Conservation (phyloP, 495 filamentous ascomycete genomes). For the Talaromyces proteolyticus region DNA sequence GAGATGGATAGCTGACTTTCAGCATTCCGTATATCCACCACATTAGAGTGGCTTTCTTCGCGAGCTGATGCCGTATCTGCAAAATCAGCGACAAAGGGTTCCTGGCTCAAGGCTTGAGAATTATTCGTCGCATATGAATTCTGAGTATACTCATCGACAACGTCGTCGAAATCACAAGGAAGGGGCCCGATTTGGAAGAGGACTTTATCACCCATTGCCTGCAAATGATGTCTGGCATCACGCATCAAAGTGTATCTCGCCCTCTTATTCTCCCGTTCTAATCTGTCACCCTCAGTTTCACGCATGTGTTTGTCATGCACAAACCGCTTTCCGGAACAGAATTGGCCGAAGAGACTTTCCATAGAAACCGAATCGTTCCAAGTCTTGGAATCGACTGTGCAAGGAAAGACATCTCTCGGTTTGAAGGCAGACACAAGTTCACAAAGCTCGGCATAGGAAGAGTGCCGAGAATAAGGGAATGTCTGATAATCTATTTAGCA, state of each 20-base stretch:
- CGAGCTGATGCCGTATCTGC: not conserved
- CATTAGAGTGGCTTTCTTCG: conserved; percentile 4
- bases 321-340: conserved; percentile 57
- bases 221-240: conserved; percentile 15
- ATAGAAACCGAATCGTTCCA: conserved; percentile 65
- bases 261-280: conserved; percentile 18
- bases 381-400: conserved; percentile 59
- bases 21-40: not conserved
- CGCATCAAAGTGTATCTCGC: conserved; percentile 14
- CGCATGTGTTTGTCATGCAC: conserved; percentile 62
- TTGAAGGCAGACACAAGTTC: conserved; percentile 60
- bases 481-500: conserved; percentile 20
- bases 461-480: conserved; percentile 90
- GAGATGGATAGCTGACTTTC: conserved; percentile 10
- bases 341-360: conserved; percentile 59
- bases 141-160: not conserved
- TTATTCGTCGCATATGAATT: not conserved
- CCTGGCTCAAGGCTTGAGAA: conserved; percentile 1
- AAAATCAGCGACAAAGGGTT: not conserved
- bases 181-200: conserved; percentile 4
- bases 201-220: conserved; percentile 6
- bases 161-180: conserved; percentile 7
- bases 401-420: conserved; percentile 77
- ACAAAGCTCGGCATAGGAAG: conserved; percentile 76
- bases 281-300: conserved; percentile 14